Conservation (phyloP, 2,329 filamentous ascomycete species). For the Chaetomium strumarium region DNA sequence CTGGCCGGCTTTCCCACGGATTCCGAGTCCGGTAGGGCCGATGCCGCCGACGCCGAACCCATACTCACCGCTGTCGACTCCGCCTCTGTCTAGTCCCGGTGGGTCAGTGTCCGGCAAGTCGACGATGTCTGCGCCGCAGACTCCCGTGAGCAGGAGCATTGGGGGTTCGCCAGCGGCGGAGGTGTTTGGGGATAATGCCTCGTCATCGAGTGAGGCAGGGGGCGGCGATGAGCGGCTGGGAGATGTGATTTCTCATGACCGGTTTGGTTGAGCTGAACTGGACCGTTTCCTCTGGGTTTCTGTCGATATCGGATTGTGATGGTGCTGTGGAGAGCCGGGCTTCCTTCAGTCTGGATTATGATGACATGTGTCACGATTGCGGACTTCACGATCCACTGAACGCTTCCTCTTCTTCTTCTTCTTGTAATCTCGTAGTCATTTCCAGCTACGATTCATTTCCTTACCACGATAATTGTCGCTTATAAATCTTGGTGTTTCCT, state of each 20-base stretch:
- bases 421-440: constrained; percentile 4
- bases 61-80: constrained; percentile 8
- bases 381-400: neutral
- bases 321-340: neutral
- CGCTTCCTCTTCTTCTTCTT: neutral
- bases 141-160: neutral
- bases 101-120: neutral
- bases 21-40: too few species aligned
- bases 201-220: neutral
- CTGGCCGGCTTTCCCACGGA: too few species aligned
- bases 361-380: constrained; percentile 4
- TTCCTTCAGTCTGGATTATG: neutral
- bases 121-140: neutral
- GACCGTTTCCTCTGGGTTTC: too few species aligned
- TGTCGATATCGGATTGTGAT: neutral
- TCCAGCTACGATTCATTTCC: neutral
- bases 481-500: neutral
- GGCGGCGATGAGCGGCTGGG: neutral
- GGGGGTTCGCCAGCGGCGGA: neutral
- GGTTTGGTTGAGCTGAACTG: too few species aligned
- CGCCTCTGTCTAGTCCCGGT: neutral
- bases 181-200: neutral
- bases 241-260: too few species aligned
- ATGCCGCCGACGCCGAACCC: constrained; percentile 10
- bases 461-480: neutral